Conservation (phyloP, 306 rosid species). For the Amphicarpaea edgeworthii region DNA sequence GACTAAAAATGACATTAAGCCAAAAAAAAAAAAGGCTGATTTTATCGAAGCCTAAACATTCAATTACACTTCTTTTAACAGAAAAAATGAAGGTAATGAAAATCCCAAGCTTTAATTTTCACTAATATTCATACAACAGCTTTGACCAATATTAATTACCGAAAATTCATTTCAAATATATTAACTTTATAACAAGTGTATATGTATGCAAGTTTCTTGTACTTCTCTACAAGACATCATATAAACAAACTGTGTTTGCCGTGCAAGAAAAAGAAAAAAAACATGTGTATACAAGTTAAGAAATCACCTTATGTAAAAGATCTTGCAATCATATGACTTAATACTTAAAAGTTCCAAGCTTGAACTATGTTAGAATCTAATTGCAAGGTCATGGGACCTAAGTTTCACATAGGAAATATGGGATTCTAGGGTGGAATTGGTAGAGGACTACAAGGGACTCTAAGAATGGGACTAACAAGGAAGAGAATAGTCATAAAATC, state of each 20-base stretch:
- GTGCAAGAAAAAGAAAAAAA: too few species aligned
- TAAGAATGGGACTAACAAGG: too few species aligned
- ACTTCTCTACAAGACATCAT: too few species aligned
- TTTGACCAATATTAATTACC: neutral
- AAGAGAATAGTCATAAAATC: too few species aligned
- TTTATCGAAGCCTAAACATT: constrained; percentile 15
- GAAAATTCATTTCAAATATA: constrained; percentile 26
- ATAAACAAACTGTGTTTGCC: too few species aligned
- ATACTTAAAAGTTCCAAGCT: neutral
- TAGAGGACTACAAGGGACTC: neutral
- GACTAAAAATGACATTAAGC: too few species aligned
- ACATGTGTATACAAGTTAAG: constrained; percentile 1
- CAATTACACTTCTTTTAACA: constrained; percentile 20
- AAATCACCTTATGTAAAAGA: constrained; percentile 9
- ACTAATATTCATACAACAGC: neutral
- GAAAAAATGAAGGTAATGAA: neutral
- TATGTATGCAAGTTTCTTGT: too few species aligned
- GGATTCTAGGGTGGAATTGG: neutral
- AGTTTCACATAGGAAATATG: neutral
- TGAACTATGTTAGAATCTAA: constrained; percentile 20
- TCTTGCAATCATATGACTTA: constrained; percentile 15
- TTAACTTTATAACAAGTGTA: neutral
- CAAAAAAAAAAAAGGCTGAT: neutral
- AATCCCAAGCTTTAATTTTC: constrained; percentile 1
- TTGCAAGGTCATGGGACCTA: neutral